Conservation (phyloP, 2,329 filamentous ascomycete genomes). For the Aspergillus piperis region DNA sequence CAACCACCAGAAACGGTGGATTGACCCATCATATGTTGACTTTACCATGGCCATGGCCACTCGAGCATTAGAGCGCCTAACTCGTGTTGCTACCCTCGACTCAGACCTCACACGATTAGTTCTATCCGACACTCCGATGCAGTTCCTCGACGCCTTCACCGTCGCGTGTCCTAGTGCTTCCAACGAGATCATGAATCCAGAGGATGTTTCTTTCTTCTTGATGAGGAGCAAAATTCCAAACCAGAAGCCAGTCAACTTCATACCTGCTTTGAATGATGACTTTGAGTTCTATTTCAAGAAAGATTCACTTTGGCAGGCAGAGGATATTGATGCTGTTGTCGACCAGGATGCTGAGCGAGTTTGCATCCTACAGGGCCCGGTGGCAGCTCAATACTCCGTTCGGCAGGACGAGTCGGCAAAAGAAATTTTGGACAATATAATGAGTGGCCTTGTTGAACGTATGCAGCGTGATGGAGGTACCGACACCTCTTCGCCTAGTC, state of each 20-base stretch:
- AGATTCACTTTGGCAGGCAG: constrained; percentile 96
- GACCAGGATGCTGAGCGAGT: constrained; percentile 90
- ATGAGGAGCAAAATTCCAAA: constrained; percentile 81
- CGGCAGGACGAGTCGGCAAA: constrained; percentile 87
- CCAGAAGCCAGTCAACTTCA: constrained; percentile 93
- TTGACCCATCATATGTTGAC: constrained; percentile 74
- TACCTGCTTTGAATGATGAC: constrained; percentile 85
- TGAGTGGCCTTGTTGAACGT: constrained; percentile 75
- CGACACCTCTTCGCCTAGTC: constrained; percentile 56
- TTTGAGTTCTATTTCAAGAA: constrained; percentile 99
- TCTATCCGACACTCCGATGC: constrained; percentile 8
- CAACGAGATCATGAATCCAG: constrained; percentile 86
- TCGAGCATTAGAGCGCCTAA: constrained; percentile 77
- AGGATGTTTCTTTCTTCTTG: constrained; percentile 93
- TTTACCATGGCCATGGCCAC: constrained; percentile 91
- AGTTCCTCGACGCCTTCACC: constrained; percentile 12
- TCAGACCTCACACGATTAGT: constrained; percentile 55
- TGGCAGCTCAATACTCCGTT: constrained; percentile 83
- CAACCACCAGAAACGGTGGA: constrained; percentile 83
- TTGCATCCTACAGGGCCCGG: constrained; percentile 91
- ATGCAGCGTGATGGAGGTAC: constrained; percentile 71
- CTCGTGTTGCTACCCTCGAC: constrained; percentile 62
- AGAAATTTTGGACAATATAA: constrained; percentile 85
- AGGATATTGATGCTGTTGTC: constrained; percentile 90
- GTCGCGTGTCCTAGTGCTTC: constrained; percentile 73